Conservation (phyloP, 73 alveolate species). For the Symbiodinium natans region DNA sequence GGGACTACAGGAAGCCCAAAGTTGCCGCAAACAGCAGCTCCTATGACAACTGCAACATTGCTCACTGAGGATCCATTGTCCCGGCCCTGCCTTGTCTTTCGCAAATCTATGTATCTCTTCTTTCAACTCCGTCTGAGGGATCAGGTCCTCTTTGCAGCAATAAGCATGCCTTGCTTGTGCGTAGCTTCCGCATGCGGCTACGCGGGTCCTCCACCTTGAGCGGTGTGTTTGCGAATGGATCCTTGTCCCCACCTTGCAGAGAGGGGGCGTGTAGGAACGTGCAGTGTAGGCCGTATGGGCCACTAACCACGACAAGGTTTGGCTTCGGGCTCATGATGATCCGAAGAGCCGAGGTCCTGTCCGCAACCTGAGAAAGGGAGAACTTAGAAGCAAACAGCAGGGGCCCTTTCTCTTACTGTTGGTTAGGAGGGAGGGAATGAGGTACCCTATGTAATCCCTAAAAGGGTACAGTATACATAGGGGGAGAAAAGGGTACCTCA, state of each 20-base stretch:
- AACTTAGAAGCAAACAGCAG: background rate
- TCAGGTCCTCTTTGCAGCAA: constrained; percentile 14
- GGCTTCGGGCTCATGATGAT: constrained; percentile 71
- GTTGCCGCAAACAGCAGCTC: background rate
- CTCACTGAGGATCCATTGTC: too few species aligned
- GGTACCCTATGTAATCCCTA: too few species aligned
- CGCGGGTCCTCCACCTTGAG: constrained; percentile 68
- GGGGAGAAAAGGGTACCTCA: too few species aligned
- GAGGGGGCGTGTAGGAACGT: background rate
- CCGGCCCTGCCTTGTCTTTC: constrained; percentile 58
- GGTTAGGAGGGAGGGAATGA: too few species aligned
- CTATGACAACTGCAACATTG: too few species aligned
- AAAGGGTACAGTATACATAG: background rate
- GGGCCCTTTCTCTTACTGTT: background rate
- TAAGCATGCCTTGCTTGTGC: background rate
- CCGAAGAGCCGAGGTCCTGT: constrained; percentile 69
- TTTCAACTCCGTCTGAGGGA: constrained; percentile 80
- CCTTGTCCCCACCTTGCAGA: constrained; percentile 53
- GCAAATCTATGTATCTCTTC: constrained; percentile 70
- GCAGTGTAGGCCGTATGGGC: too few species aligned
- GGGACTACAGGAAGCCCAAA: background rate
- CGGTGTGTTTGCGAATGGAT: constrained; percentile 86
- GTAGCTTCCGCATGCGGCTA: background rate
- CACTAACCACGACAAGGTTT: too few species aligned
- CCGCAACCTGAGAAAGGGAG: constrained; percentile 32